Evolutionary conservation across 306 rosid genomes (phyloP).

Genomic region (Vigna radiata): DNA sequence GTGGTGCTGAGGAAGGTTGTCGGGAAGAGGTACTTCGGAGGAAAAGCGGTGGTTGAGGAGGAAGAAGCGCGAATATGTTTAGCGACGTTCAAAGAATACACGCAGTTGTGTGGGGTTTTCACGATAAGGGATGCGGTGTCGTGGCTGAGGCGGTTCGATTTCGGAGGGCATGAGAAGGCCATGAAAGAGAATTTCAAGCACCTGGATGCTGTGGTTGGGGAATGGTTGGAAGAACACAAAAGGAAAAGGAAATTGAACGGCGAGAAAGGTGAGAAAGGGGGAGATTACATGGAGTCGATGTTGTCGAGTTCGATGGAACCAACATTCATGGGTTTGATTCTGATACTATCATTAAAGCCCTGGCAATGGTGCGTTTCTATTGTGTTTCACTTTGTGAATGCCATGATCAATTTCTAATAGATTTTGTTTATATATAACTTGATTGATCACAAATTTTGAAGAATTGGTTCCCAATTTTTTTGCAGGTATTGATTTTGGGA

Average conservation of each 20-base stretch:
- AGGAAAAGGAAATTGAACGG: not conserved
- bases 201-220: not conserved
- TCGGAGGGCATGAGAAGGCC: constrained; percentile 33
- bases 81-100: constrained; percentile 16
- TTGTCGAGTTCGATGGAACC: constrained; percentile 30
- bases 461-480: not conserved
- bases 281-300: constrained; percentile 41
- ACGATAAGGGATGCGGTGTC: constrained; percentile 29
- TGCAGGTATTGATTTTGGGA: constrained; percentile 34
- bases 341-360: constrained; percentile 37
- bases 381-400: too few relatives aligned
- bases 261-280: not conserved
- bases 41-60: not conserved
- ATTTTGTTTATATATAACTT: too few relatives aligned
- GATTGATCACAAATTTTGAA: not conserved
- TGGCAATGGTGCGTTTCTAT: constrained; percentile 5
- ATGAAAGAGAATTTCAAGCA: constrained; percentile 26
- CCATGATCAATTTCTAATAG: too few relatives aligned
- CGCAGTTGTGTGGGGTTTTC: constrained; percentile 22
- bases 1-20: constrained; percentile 21
- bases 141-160: constrained; percentile 35
- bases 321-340: constrained; percentile 38
- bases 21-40: constrained; percentile 38
- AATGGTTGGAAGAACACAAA: not conserved
- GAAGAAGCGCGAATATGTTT: constrained; percentile 11